A percentile compares a stretch with the other conserved stretches of the same genome.
Evolutionary conservation across 805 yeast species (phyloP).

Genomic region (Saccharomyces kudriavzevii): DNA sequence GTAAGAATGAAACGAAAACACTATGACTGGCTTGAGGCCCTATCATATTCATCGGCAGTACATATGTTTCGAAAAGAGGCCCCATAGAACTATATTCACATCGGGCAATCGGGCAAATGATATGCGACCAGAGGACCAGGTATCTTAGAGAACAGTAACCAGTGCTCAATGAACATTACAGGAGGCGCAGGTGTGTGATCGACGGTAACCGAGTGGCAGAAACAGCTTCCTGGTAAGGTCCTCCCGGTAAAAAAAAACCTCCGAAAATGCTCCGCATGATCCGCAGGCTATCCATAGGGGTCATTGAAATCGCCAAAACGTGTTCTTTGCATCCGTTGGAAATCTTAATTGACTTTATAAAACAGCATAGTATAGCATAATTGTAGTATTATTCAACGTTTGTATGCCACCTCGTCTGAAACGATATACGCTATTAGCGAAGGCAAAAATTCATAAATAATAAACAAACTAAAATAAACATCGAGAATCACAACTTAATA

Average conservation of each 20-base stretch:
- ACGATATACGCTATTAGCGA: background rate
- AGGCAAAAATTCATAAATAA: background rate
- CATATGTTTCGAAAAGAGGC: background rate
- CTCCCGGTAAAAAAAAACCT: background rate
- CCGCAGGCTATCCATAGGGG: background rate
- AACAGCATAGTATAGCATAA: background rate
- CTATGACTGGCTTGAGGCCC: background rate
- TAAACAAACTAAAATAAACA: background rate
- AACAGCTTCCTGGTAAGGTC: background rate
- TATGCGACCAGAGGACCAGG: too few relatives aligned
- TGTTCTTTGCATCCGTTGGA: background rate
- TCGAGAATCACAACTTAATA: background rate
- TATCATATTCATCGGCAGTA: background rate
- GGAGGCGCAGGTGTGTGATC: too few relatives aligned
- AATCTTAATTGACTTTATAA: background rate
- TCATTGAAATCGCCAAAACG: background rate
- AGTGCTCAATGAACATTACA: too few relatives aligned
- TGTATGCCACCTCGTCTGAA: background rate
- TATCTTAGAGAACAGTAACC: too few relatives aligned
- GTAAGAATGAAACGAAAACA: conserved; percentile 21
- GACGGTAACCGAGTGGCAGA: too few relatives aligned
- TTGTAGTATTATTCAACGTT: background rate
- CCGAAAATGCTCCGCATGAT: background rate
- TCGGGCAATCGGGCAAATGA: too few relatives aligned
- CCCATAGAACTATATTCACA: background rate